Conservation (phyloP, 2,329 filamentous ascomycete species). For the Amesomyces nigricolor region DNA sequence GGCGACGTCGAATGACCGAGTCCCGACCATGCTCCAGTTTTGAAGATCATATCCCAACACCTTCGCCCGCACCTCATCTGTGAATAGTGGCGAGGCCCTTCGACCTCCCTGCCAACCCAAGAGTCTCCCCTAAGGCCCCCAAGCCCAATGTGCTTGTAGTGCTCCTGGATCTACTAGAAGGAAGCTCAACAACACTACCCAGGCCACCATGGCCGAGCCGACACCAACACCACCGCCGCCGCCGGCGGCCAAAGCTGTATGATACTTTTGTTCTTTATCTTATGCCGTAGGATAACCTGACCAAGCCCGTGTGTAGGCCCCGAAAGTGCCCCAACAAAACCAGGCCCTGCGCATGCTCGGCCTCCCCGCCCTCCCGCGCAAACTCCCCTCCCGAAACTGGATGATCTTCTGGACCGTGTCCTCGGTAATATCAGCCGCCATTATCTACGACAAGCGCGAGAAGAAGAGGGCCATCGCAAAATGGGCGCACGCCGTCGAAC, state of each 20-base stretch:
- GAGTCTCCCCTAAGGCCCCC: slow-evolving; percentile 6
- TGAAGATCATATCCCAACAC: background rate
- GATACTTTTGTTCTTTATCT: background rate
- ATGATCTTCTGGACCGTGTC: slow-evolving; percentile 85
- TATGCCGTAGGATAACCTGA: background rate
- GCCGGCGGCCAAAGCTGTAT: slow-evolving; percentile 17
- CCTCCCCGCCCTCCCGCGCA: slow-evolving; percentile 74
- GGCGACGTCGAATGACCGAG: background rate
- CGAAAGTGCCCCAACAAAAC: slow-evolving; percentile 44
- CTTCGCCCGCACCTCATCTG: background rate
- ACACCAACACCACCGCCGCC: slow-evolving; percentile 16
- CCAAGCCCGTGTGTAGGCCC: slow-evolving; percentile 11
- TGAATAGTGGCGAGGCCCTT: slow-evolving; percentile 9
- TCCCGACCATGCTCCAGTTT: background rate
- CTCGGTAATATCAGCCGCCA: slow-evolving; percentile 68
- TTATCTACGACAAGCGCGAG: slow-evolving; percentile 89
- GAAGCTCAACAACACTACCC: slow-evolving; percentile 8
- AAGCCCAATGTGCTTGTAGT: slow-evolving; percentile 21
- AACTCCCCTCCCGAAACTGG: slow-evolving; percentile 94
- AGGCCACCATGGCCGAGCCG: slow-evolving; percentile 23
- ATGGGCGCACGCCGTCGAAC: slow-evolving; percentile 80
- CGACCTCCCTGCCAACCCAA: slow-evolving; percentile 10
- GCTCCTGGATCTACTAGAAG: slow-evolving; percentile 11
- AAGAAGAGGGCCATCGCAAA: slow-evolving; percentile 79
- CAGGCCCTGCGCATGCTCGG: slow-evolving; percentile 75